These are phyloP conservation scores for Carex pumila DNA, from an alignment of 176 grass and related monocot genomes.

Conservation along the genomic window DNA sequence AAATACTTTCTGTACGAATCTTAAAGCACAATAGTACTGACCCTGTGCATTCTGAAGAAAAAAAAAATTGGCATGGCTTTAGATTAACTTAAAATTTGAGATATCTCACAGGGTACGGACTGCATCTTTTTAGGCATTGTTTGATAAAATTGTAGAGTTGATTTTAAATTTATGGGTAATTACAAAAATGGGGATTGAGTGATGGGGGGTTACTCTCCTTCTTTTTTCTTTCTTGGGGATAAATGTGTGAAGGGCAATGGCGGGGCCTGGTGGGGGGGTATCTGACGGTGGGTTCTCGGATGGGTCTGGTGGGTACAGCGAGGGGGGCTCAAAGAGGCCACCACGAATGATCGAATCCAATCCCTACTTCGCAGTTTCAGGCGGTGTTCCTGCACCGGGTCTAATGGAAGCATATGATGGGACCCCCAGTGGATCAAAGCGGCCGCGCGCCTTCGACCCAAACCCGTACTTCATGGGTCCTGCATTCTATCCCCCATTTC, in stretches of 20 bases:
- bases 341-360: slow-evolving; percentile 96
- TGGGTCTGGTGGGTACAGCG: slow-evolving; percentile 37
- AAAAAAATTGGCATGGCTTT: too few species aligned
- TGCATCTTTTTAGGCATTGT: background rate
- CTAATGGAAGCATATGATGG: background rate
- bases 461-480: slow-evolving; percentile 44
- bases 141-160: background rate
- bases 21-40: too few species aligned
- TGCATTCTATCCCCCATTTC: slow-evolving; percentile 34
- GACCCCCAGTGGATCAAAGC: slow-evolving; percentile 40
- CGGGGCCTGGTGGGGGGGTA: slow-evolving; percentile 79
- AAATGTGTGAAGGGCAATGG: slow-evolving; percentile 86
- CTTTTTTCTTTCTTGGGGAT: slow-evolving; percentile 40
- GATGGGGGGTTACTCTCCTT: slow-evolving; percentile 78
- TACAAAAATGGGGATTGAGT: slow-evolving; percentile 72
- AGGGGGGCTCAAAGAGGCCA: slow-evolving; percentile 94
- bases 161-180: slow-evolving; percentile 44
- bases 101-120: too few species aligned
- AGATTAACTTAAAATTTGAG: too few species aligned
- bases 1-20: too few species aligned
- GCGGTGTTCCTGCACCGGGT: slow-evolving; percentile 44
- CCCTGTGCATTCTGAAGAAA: too few species aligned
- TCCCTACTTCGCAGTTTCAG: slow-evolving; percentile 97
- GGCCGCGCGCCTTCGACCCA: slow-evolving; percentile 60
- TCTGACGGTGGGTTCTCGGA: slow-evolving; percentile 81